Conservation (phyloP, 164 flowering plant genomes). For the Buxus sempervirens region DNA sequence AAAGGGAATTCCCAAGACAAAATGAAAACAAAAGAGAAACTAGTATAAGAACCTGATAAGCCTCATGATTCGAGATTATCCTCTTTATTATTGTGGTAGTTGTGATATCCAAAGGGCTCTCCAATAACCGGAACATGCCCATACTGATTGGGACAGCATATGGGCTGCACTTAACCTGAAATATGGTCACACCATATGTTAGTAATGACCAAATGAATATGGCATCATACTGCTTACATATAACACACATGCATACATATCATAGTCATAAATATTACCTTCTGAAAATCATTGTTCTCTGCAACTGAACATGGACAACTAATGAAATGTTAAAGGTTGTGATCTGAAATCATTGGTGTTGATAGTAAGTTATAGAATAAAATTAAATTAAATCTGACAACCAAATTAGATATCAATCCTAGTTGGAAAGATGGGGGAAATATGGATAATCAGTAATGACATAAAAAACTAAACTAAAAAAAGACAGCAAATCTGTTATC, state of each 20-base stretch:
- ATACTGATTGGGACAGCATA: slow-evolving; percentile 79
- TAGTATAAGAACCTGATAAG: slow-evolving; percentile 63
- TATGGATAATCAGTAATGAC: no score
- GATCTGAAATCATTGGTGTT: slow-evolving; percentile 45
- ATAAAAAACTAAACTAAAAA: no score
- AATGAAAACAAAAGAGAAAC: not conserved
- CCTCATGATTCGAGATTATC: slow-evolving; percentile 91
- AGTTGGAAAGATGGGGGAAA: no score
- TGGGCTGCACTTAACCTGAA: slow-evolving; percentile 63
- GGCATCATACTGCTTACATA: not conserved
- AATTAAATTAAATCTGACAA: no score
- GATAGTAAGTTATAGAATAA: not conserved
- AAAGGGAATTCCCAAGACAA: not conserved
- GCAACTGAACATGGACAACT: slow-evolving; percentile 96
- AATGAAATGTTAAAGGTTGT: slow-evolving; percentile 90
- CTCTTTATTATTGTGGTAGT: slow-evolving; percentile 86
- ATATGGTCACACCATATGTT: slow-evolving; percentile 3
- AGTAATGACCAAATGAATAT: slow-evolving; percentile 12
- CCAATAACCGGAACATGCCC: slow-evolving; percentile 69
- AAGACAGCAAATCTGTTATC: no score
- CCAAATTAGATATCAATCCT: no score
- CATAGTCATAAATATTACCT: slow-evolving; percentile 39
- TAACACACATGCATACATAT: not conserved
- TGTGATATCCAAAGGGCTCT: slow-evolving; percentile 85
- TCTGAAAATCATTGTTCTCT: slow-evolving; percentile 64